phyloP scores from a whole-genome alignment of 176 grass and related monocot genomes.

The Oryza punctata region DNA sequence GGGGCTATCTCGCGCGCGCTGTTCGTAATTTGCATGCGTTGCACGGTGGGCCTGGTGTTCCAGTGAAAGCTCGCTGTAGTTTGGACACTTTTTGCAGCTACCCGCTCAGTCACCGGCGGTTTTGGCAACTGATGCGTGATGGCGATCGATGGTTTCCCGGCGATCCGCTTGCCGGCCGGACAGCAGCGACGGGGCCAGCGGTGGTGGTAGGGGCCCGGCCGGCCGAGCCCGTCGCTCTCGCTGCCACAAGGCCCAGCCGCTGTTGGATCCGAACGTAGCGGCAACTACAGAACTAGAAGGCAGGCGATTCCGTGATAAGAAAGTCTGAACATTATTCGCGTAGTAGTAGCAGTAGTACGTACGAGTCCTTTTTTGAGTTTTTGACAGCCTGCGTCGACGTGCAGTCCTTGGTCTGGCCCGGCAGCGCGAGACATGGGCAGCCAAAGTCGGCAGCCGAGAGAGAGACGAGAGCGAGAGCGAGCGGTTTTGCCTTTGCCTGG shows the following conservation, averaged over 20 bases:
- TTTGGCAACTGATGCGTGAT: not conserved
- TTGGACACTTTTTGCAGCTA: slow-evolving; percentile 4
- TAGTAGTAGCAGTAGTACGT: too few species aligned
- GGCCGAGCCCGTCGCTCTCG: slow-evolving; percentile 21
- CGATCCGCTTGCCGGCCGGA: slow-evolving; percentile 26
- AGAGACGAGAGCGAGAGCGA: too few species aligned
- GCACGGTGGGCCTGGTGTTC: not conserved
- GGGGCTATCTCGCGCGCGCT: too few species aligned
- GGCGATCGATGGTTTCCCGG: not conserved
- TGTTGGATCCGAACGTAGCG: slow-evolving; percentile 33
- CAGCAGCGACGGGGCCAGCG: not conserved
- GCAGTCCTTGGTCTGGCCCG: too few species aligned
- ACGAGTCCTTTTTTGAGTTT: too few species aligned
- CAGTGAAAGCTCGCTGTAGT: not conserved
- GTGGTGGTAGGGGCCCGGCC: slow-evolving; percentile 1
- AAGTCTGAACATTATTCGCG: too few species aligned
- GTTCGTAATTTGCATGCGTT: not conserved
- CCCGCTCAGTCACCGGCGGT: not conserved
- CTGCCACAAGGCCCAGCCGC: not conserved
- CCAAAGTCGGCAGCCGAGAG: not conserved
- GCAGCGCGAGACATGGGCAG: too few species aligned
- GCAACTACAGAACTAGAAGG: too few species aligned
- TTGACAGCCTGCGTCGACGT: too few species aligned
- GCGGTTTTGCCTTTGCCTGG: too few species aligned
- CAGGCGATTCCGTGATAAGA: too few species aligned